Evolutionary conservation across 306 rosid species (phyloP), one percentile per base, ranked within the genome.

Genomic region (Arachis stenosperma): DNA sequence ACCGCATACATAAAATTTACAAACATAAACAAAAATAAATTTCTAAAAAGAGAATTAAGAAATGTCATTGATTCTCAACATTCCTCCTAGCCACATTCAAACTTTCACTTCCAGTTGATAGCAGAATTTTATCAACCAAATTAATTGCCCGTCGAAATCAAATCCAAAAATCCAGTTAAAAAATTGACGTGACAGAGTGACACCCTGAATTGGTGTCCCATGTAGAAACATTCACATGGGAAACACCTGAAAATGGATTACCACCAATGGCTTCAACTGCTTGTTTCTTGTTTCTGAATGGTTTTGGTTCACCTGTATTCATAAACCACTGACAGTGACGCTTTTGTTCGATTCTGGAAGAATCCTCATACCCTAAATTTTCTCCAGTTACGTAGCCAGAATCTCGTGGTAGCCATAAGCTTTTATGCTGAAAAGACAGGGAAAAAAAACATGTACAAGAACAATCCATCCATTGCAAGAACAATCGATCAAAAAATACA

Each of bases 391-490:
- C 71, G 82, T 89, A 87, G 9, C 89, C 89, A 78, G 87, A 90
- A 70, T 89, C 92, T 57, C 89, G 83, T 2, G 77, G 81, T 83
- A 87, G 81, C 96, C 96, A 94, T 79, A 85, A 85, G 86, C 84
- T 81, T 84, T 89, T 94, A 77, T 81, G 92, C 89, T 94, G 97
- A 73, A 80, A 91, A 62, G 97, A 94, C 96, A 88, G 36, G 5
- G 70, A 58, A 41, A 5, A 65, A 78, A 17, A 22, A 1, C 27
- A 22, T 22, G 27, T 22, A 22, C 27, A 22, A 22, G 1, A 22
- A 22, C 0, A 22, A 22, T 22, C 27, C 27, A 22, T 22, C 27
- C 27, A 22, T 22, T 22, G 27, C 27, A 22, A 22, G 27, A 22
- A 22, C 27, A 22, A 22, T 22, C 27, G 27, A 22, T 22, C 27